A percentile compares a stretch with the other conserved stretches of the same genome.
phyloP scores from a whole-genome alignment of 768 basidiomycete species.

The Mycena venus region DNA sequence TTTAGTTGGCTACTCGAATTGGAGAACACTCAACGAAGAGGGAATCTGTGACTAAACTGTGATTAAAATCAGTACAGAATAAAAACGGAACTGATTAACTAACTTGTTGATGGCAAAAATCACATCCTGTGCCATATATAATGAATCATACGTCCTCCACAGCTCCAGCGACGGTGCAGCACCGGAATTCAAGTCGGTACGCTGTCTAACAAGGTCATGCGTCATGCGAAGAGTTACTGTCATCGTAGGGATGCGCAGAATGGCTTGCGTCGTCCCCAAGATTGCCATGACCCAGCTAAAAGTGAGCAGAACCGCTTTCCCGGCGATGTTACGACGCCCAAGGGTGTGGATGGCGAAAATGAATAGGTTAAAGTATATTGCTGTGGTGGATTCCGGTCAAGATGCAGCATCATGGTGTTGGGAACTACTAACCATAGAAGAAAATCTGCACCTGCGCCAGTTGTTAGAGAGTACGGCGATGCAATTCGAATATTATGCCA shows the following conservation, averaged over 20 bases:
- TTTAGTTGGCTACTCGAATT: too few relatives aligned
- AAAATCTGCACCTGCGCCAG: not conserved
- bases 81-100: too few relatives aligned
- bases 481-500: not conserved
- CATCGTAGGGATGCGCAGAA: too few relatives aligned
- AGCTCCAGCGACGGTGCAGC: too few relatives aligned
- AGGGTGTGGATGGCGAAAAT: not conserved
- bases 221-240: not conserved
- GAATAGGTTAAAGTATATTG: not conserved
- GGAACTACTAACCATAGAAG: not conserved
- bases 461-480: not conserved
- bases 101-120: too few relatives aligned
- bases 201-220: not conserved
- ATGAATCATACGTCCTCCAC: too few relatives aligned
- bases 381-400: not conserved
- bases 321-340: not conserved
- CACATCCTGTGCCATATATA: too few relatives aligned
- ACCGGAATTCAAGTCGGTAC: too few relatives aligned
- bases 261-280: not conserved
- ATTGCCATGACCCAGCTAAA: not conserved
- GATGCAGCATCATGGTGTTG: too few relatives aligned
- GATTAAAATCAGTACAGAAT: not conserved
- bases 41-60: not conserved
- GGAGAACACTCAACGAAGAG: not conserved
- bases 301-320: not conserved